Percentiles rank a stretch among this genome's conserved stretches.
Evolutionary conservation across 345 rosid species (phyloP).

Genomic region (Syzygium grande): DNA sequence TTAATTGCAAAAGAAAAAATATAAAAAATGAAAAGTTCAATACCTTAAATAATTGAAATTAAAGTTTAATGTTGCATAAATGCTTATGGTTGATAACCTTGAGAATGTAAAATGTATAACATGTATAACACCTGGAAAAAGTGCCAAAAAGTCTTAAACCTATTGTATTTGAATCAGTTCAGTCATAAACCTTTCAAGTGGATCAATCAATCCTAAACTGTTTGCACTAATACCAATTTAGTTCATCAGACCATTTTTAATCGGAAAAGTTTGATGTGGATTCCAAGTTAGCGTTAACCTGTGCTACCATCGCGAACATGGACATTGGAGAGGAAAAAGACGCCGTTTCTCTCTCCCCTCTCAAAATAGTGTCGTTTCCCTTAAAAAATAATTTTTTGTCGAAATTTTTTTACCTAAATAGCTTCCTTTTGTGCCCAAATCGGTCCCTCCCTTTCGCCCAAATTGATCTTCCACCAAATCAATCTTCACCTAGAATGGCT

Average conservation of each 20-base stretch:
- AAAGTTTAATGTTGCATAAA: background rate
- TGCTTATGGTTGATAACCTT: no score
- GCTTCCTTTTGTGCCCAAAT: background rate
- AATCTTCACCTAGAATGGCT: no score
- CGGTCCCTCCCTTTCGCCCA: background rate
- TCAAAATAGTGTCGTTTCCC: background rate
- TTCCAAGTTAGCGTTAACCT: no score
- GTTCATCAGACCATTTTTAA: fast-evolving
- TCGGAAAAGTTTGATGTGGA: no score
- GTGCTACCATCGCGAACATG: background rate
- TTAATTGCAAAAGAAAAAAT: background rate
- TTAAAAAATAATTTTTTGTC: no score
- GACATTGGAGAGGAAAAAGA: fast-evolving
- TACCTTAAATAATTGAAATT: background rate
- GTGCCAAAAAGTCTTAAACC: fast-evolving
- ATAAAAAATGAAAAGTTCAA: background rate
- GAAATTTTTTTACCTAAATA: no score
- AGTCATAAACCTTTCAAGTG: fast-evolving
- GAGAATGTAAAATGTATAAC: no score
- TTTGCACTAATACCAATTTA: fast-evolving
- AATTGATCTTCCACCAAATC: no score
- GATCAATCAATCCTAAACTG: fast-evolving
- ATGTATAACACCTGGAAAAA: no score
- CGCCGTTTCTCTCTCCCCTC: no score
- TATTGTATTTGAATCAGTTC: fast-evolving